These are phyloP conservation scores for Ilex asprella DNA, from an alignment of 257 asterid species.

Conservation along the genomic window DNA sequence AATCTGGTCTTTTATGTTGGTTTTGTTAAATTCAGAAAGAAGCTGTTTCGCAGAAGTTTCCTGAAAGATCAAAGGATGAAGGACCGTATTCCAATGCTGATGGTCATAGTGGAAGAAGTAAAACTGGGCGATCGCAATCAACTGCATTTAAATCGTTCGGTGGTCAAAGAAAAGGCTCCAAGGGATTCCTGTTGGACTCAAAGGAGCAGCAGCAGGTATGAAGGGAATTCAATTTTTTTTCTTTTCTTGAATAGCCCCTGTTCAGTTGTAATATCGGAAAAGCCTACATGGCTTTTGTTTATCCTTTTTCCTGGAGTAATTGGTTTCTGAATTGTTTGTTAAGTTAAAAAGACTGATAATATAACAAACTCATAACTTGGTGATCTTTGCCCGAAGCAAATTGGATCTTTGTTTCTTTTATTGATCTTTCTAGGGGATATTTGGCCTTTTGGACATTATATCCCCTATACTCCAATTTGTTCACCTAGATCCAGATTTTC, in stretches of 20 bases:
- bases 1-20: not conserved
- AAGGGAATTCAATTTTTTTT: not conserved
- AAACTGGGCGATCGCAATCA: constrained; percentile 35
- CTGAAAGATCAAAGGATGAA: constrained; percentile 23
- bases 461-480: not conserved
- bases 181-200: constrained; percentile 30
- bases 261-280: no score
- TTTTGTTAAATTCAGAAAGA: constrained; percentile 22
- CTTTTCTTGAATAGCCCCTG: not conserved
- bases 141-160: constrained; percentile 37
- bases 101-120: constrained; percentile 24
- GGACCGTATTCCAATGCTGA: constrained; percentile 34
- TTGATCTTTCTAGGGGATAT: no score
- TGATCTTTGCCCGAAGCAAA: no score
- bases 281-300: not conserved
- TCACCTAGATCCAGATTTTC: not conserved
- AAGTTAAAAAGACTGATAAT: not conserved
- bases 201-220: constrained; percentile 58
- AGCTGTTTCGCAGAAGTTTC: constrained; percentile 20
- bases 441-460: no score
- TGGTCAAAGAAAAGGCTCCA: constrained; percentile 49
- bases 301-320: not conserved
- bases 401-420: no score
- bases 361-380: not conserved
- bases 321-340: no score